A percentile compares a stretch with the other conserved stretches of the same genome.
Conservation (phyloP, 805 yeast species). For the Wickerhamomyces rabaulensis region DNA sequence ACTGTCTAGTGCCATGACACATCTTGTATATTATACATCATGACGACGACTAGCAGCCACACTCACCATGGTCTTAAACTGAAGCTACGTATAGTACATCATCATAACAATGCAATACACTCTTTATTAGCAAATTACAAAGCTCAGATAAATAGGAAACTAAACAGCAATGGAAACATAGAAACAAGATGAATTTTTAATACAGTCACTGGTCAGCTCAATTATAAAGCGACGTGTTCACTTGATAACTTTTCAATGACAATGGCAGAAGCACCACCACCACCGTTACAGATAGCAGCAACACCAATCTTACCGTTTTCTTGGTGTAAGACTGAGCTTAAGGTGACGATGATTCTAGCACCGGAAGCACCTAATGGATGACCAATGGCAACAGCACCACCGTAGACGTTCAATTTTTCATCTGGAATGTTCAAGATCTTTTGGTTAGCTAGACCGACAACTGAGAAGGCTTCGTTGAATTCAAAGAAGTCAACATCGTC, state of each 20-base stretch:
- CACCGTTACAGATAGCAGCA: slow-evolving; percentile 98
- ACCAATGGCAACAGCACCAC: slow-evolving; percentile 95
- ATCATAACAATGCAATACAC: background rate
- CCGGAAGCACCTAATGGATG: slow-evolving; percentile 97
- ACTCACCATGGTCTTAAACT: too few relatives aligned
- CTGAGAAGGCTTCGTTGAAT: slow-evolving; percentile 97
- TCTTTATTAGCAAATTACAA: background rate
- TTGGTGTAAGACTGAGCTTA: slow-evolving; percentile 72
- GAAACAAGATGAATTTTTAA: background rate
- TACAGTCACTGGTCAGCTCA: background rate
- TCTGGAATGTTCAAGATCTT: slow-evolving; percentile 59
- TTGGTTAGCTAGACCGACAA: slow-evolving; percentile 88
- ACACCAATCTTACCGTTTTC: slow-evolving; percentile 87
- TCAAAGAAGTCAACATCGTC: slow-evolving; percentile 85
- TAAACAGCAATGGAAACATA: background rate
- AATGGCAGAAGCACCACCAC: slow-evolving; percentile 97
- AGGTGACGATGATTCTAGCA: slow-evolving; percentile 86
- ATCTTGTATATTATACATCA: too few relatives aligned
- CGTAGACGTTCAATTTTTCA: slow-evolving; percentile 77
- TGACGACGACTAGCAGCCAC: too few relatives aligned
- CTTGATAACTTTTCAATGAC: slow-evolving; percentile 65
- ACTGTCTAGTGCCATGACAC: too few relatives aligned
- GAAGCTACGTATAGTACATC: background rate
- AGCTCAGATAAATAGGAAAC: background rate
- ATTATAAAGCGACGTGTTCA: slow-evolving; percentile 21